phyloP scores from a whole-genome alignment of 805 yeast species.

The Pichia paraexigua region DNA sequence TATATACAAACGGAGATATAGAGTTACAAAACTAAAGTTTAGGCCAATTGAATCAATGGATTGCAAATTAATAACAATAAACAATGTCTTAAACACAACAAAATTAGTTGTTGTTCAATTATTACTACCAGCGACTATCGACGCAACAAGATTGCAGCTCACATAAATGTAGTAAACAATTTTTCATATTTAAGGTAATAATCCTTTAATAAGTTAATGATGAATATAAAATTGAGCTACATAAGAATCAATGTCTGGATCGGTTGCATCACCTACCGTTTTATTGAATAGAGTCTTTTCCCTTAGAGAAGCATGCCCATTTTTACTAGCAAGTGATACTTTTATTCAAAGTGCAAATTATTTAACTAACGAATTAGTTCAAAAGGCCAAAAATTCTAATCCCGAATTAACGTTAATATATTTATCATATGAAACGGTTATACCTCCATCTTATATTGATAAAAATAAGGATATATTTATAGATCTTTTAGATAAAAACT shows the following conservation, averaged over 20 bases:
- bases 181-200: too few relatives aligned
- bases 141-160: too few relatives aligned
- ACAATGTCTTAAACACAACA: not conserved
- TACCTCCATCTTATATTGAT: slow-evolving; percentile 35
- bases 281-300: slow-evolving; percentile 59
- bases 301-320: slow-evolving; percentile 67
- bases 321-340: slow-evolving; percentile 62
- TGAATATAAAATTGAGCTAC: not conserved
- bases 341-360: slow-evolving; percentile 56
- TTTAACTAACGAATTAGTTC: slow-evolving; percentile 51
- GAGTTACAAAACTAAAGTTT: too few relatives aligned
- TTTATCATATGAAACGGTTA: slow-evolving; percentile 62
- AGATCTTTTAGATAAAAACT: slow-evolving; percentile 30
- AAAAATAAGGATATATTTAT: slow-evolving; percentile 36
- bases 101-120: too few relatives aligned
- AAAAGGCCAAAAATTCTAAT: slow-evolving; percentile 27
- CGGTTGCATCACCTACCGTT: slow-evolving; percentile 35
- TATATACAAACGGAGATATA: too few relatives aligned
- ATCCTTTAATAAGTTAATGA: too few relatives aligned
- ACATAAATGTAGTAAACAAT: not conserved
- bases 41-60: too few relatives aligned
- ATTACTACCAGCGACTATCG: too few relatives aligned
- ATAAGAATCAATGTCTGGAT: slow-evolving; percentile 17
- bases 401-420: slow-evolving; percentile 33
- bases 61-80: not conserved